Evolutionary conservation across 2,329 filamentous ascomycete species (phyloP).

Genomic region (Ceratocystis alfenasii): DNA sequence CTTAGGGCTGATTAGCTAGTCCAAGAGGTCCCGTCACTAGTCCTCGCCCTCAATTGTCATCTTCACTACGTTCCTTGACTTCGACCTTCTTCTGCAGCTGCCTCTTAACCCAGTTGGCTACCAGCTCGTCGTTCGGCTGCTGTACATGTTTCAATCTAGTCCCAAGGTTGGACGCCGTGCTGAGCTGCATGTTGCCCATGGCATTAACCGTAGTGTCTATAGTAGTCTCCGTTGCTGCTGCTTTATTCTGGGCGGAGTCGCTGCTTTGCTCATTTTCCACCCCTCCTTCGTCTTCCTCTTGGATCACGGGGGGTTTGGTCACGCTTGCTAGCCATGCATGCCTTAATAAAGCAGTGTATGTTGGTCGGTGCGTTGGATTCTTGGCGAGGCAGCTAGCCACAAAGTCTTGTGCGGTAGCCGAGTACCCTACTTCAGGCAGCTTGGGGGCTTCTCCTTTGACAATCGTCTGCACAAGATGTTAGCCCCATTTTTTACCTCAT

Average conservation of each 20-base stretch:
- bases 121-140: constrained; percentile 58
- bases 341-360: constrained; percentile 76
- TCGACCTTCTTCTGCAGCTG: constrained; percentile 53
- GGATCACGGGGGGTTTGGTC: constrained; percentile 62
- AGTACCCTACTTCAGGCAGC: constrained; percentile 68
- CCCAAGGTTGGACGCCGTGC: neutral
- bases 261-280: constrained; percentile 28
- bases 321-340: constrained; percentile 77
- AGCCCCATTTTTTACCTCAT: constrained; percentile 4
- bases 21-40: neutral
- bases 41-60: neutral
- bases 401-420: constrained; percentile 70
- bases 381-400: constrained; percentile 87
- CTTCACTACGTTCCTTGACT: neutral
- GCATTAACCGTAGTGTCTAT: neutral
- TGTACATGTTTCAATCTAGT: constrained; percentile 24
- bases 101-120: constrained; percentile 69
- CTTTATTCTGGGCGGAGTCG: neutral
- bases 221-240: neutral
- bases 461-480: constrained; percentile 56
- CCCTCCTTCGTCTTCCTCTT: constrained; percentile 55
- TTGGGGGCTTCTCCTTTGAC: constrained; percentile 92
- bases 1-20: no score
- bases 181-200: neutral
- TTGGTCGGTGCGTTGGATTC: constrained; percentile 81